Conservation (phyloP, 306 rosid genomes). For the Trichosanthes truncata region DNA sequence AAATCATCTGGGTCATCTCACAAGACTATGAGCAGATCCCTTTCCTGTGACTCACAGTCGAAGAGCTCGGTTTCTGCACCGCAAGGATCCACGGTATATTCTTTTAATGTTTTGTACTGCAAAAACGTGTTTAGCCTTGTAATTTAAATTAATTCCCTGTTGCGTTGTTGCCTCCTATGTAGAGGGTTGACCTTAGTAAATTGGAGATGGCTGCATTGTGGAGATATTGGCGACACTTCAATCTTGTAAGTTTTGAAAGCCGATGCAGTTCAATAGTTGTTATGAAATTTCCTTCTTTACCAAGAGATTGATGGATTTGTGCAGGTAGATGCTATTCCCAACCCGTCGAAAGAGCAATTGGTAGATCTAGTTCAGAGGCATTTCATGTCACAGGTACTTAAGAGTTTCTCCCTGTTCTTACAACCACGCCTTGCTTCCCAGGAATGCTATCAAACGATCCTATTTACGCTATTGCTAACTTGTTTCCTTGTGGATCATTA, state of each 20-base stretch:
- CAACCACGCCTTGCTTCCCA: neutral
- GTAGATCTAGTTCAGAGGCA: constrained; percentile 95
- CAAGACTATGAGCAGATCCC: constrained; percentile 79
- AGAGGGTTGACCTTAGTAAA: constrained; percentile 89
- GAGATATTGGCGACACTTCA: constrained; percentile 98
- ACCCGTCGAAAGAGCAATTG: constrained; percentile 91
- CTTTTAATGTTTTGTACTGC: neutral
- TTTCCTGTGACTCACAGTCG: constrained; percentile 84
- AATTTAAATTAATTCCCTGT: neutral
- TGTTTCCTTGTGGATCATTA: neutral
- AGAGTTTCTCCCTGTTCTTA: neutral
- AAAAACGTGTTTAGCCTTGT: neutral
- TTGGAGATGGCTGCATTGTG: constrained; percentile 90
- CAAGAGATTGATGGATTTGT: constrained; percentile 1
- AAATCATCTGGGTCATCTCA: constrained; percentile 84
- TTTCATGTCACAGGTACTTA: constrained; percentile 90
- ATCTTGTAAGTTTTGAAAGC: constrained; percentile 45
- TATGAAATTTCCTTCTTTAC: constrained; percentile 1
- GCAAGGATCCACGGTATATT: constrained; percentile 65
- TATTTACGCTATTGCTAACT: neutral
- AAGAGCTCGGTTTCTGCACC: constrained; percentile 73
- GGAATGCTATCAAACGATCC: neutral
- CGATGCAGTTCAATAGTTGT: neutral
- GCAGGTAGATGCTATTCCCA: constrained; percentile 82
- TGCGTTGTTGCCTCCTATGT: constrained; percentile 11